Evolutionary conservation across 345 rosid species (phyloP).

Genomic region (Noccaea caerulescens): DNA sequence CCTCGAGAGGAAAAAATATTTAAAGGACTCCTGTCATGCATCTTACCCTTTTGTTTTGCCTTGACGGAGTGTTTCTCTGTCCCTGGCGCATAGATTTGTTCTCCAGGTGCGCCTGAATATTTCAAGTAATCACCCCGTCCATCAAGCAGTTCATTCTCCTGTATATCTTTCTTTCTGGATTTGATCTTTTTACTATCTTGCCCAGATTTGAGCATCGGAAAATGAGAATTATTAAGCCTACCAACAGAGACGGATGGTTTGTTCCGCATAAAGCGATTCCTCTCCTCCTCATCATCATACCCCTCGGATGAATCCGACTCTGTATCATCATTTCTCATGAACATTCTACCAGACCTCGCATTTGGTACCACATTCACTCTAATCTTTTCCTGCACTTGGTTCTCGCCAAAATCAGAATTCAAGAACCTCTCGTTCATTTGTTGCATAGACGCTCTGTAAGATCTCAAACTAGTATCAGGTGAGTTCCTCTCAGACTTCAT

Average conservation of each 20-base stretch:
- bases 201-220: constrained; percentile 55
- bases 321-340: constrained; percentile 65
- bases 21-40: constrained; percentile 58
- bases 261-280: constrained; percentile 56
- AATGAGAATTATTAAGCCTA: constrained; percentile 51
- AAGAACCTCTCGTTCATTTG: constrained; percentile 61
- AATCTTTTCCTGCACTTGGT: constrained; percentile 59
- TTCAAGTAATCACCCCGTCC: constrained; percentile 46
- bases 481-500: constrained; percentile 63
- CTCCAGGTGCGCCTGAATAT: constrained; percentile 47
- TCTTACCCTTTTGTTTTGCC: constrained; percentile 79
- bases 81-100: constrained; percentile 47
- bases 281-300: constrained; percentile 59
- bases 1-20: constrained; percentile 49
- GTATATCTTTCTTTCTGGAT: constrained; percentile 49
- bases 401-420: constrained; percentile 59
- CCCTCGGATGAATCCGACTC: constrained; percentile 84
- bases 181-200: constrained; percentile 52
- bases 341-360: constrained; percentile 53
- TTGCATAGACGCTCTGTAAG: constrained; percentile 57
- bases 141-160: constrained; percentile 52
- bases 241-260: constrained; percentile 55
- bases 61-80: constrained; percentile 53
- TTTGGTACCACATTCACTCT: constrained; percentile 59
- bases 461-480: constrained; percentile 56